A percentile compares a stretch with the other conserved stretches of the same genome.
Evolutionary conservation across 2,329 filamentous ascomycete species (phyloP).

Genomic region (Trichoderma citrinoviride): DNA sequence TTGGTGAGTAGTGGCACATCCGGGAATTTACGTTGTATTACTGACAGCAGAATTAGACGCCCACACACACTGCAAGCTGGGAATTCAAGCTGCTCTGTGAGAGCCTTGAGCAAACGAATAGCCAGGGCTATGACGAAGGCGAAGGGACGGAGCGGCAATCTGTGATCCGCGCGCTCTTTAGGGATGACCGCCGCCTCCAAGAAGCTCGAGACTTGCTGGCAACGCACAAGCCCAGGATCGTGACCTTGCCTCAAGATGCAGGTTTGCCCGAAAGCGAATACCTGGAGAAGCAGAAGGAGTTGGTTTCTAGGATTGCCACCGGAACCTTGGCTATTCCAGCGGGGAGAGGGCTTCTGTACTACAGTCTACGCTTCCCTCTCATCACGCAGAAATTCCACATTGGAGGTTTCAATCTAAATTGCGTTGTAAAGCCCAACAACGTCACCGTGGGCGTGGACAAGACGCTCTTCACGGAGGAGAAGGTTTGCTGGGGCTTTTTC

Average conservation of each 20-base stretch:
- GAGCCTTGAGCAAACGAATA: constrained; percentile 57
- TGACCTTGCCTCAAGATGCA: constrained; percentile 72
- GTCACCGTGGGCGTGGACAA: constrained; percentile 94
- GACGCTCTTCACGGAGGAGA: constrained; percentile 84
- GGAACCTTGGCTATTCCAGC: constrained; percentile 86
- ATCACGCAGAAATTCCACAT: constrained; percentile 90
- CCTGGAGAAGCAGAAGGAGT: constrained; percentile 86
- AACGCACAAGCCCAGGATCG: constrained; percentile 73
- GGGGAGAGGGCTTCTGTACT: constrained; percentile 84
- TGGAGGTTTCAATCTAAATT: constrained; percentile 86
- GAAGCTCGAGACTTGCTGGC: constrained; percentile 86
- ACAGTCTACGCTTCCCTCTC: constrained; percentile 80
- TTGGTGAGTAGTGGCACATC: constrained; percentile 40
- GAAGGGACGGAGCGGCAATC: constrained; percentile 80
- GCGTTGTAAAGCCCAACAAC: constrained; percentile 86
- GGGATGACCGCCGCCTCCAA: constrained; percentile 82
- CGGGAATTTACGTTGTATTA: not conserved
- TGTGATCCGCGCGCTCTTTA: constrained; percentile 83
- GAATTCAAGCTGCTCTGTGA: constrained; percentile 79
- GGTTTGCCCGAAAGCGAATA: constrained; percentile 83
- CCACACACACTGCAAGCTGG: constrained; percentile 64
- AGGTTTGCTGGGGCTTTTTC: constrained; percentile 98
- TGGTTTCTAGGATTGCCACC: constrained; percentile 81
- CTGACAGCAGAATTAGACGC: constrained; percentile 44
- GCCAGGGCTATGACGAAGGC: constrained; percentile 68